Percentiles rank a stretch among this genome's conserved stretches.
These are phyloP conservation scores for Phaeolepiota aurea DNA, from an alignment of 768 basidiomycete genomes.

Conservation along the genomic window DNA sequence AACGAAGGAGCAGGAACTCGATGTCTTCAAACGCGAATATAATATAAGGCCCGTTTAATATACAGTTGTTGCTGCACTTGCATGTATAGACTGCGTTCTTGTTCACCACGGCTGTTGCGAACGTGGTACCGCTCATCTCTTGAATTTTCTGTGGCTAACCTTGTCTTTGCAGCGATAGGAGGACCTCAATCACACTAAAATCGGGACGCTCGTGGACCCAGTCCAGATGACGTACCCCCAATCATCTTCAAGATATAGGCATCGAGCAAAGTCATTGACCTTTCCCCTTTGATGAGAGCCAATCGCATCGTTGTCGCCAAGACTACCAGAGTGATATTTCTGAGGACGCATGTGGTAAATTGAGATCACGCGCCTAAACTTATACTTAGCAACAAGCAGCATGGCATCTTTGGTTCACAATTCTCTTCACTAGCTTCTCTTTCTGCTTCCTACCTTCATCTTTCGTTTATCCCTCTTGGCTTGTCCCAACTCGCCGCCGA, in stretches of 20 bases:
- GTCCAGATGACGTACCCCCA: background rate
- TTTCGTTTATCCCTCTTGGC: too few species aligned
- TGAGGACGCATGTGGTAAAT: slow-evolving; percentile 1
- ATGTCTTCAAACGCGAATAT: slow-evolving; percentile 70
- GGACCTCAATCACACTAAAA: background rate
- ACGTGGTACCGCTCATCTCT: background rate
- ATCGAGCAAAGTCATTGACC: too few species aligned
- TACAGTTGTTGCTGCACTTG: background rate
- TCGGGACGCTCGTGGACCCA: too few species aligned
- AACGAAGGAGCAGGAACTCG: slow-evolving; percentile 77
- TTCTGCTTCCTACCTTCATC: background rate
- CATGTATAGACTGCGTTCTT: background rate
- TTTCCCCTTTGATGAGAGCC: background rate
- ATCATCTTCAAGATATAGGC: background rate
- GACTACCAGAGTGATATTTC: slow-evolving; percentile 10
- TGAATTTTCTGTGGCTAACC: background rate
- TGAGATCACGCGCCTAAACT: slow-evolving; percentile 6
- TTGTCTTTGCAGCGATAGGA: background rate
- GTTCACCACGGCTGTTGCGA: background rate
- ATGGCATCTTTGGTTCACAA: slow-evolving; percentile 6
- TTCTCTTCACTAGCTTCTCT: slow-evolving; percentile 8
- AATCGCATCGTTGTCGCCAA: slow-evolving; percentile 8
- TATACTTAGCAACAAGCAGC: slow-evolving; percentile 6
- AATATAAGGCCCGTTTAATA: slow-evolving; percentile 53
- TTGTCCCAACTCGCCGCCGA: slow-evolving; percentile 23